A percentile compares a stretch with the other conserved stretches of the same genome.
phyloP scores from a whole-genome alignment of 2,329 filamentous ascomycete species.

The Botrytis elliptica region DNA sequence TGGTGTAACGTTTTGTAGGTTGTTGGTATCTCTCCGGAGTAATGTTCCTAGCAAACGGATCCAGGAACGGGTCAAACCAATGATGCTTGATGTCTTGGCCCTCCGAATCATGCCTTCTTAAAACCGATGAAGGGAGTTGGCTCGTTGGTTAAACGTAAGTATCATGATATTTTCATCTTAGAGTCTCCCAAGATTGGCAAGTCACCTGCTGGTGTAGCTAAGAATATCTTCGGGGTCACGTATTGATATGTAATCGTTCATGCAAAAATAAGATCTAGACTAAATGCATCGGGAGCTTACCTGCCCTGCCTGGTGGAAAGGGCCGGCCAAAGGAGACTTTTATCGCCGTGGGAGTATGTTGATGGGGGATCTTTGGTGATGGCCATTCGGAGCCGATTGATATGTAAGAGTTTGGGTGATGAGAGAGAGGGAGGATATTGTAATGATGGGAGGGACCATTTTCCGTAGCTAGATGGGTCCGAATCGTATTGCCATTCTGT shows the following conservation, averaged over 20 bases:
- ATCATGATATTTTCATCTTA: background rate
- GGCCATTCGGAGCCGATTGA: background rate
- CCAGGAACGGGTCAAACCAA: background rate
- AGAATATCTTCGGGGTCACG: background rate
- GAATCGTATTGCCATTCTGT: background rate
- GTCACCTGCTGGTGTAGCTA: background rate
- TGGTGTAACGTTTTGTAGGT: background rate
- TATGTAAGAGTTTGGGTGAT: background rate
- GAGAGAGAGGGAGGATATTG: background rate
- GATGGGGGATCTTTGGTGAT: background rate
- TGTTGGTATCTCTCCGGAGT: background rate
- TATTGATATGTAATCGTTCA: background rate
- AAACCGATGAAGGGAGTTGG: slow-evolving; percentile 3
- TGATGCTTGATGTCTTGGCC: slow-evolving; percentile 1
- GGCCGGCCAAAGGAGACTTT: background rate
- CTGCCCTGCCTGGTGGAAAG: background rate
- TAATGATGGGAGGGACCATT: background rate
- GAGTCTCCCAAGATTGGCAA: background rate
- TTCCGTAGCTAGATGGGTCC: background rate
- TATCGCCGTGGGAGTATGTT: background rate
- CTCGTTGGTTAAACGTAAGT: background rate
- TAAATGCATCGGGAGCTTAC: background rate
- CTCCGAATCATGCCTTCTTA: slow-evolving; percentile 2
- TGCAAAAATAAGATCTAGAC: background rate
- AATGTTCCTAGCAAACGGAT: background rate